Conservation (phyloP, 1,139 yeast genomes). For the Protomyces inouyei region DNA sequence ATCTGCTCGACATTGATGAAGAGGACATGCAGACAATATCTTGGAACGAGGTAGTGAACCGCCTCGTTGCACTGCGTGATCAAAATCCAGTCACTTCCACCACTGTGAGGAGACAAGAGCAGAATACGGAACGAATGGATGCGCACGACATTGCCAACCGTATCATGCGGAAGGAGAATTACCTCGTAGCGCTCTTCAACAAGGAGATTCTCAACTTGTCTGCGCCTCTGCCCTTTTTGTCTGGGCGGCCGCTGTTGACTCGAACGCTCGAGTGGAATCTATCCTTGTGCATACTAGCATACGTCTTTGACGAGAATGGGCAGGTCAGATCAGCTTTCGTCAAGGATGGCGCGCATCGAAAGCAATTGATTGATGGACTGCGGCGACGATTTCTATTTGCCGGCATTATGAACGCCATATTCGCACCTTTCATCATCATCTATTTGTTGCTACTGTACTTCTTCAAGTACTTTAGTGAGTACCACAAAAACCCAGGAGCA, state of each 20-base stretch:
- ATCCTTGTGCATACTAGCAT: constrained; percentile 80
- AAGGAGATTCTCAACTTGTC: constrained; percentile 67
- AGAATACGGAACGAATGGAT: constrained; percentile 68
- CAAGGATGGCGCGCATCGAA: constrained; percentile 57
- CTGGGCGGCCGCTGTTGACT: constrained; percentile 48
- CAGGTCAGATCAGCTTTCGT: constrained; percentile 71
- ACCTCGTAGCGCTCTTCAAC: constrained; percentile 81
- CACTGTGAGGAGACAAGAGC: constrained; percentile 41
- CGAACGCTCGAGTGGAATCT: constrained; percentile 92
- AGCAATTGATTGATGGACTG: constrained; percentile 58
- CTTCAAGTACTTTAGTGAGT: constrained; percentile 87
- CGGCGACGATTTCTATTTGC: constrained; percentile 78
- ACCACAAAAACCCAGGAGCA: constrained; percentile 79
- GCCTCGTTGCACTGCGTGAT: constrained; percentile 67
- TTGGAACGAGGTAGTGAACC: constrained; percentile 83
- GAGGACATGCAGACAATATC: constrained; percentile 87
- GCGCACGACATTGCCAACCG: constrained; percentile 95
- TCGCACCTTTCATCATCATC: constrained; percentile 80
- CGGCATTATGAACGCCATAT: constrained; percentile 71
- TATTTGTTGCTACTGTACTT: constrained; percentile 80
- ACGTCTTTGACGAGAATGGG: constrained; percentile 75
- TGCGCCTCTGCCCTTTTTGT: constrained; percentile 49
- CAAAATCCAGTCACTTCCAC: constrained; percentile 66
- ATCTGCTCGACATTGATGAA: constrained; percentile 45
- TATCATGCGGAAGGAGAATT: constrained; percentile 91